Evolutionary conservation across 257 asterid species (phyloP).

Genomic region (Nicotiana tabacum): DNA sequence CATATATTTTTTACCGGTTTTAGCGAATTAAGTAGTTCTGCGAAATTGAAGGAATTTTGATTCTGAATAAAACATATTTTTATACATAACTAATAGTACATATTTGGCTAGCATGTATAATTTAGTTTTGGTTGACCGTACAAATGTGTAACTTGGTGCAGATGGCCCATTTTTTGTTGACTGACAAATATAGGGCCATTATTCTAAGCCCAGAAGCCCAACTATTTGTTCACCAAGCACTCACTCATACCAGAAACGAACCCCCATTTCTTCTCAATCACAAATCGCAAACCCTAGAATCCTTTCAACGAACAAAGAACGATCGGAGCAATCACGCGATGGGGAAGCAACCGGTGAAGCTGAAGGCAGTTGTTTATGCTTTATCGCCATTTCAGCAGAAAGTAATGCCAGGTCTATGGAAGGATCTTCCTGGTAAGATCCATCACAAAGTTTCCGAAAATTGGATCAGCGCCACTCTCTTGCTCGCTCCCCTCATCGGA

Average conservation of each 20-base stretch:
- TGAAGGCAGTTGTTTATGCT: conserved; percentile 89
- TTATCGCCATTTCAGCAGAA: conserved; percentile 89
- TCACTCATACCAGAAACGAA: background rate
- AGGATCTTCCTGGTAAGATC: conserved; percentile 69
- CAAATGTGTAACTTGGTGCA: too few relatives aligned
- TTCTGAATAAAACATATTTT: too few relatives aligned
- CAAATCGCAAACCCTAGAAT: background rate
- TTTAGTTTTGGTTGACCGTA: too few relatives aligned
- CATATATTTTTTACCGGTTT: too few relatives aligned
- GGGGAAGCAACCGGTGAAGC: conserved; percentile 87
- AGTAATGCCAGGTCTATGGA: conserved; percentile 91
- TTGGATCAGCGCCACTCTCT: conserved; percentile 79
- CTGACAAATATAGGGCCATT: background rate
- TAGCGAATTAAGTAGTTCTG: too few relatives aligned
- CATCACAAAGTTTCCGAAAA: conserved; percentile 74
- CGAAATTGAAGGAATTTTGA: too few relatives aligned
- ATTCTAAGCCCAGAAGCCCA: background rate
- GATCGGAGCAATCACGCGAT: conserved; percentile 15
- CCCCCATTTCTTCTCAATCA: background rate
- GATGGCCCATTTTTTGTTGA: too few relatives aligned
- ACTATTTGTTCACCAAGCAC: background rate
- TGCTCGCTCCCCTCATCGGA: conserved; percentile 67
- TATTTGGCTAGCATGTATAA: too few relatives aligned
- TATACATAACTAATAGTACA: too few relatives aligned
- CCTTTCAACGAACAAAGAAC: background rate